Evolutionary conservation across 441 rosid species (phyloP), one percentile per base, ranked within the genome.

Genomic region (Mallotus japonicus): DNA sequence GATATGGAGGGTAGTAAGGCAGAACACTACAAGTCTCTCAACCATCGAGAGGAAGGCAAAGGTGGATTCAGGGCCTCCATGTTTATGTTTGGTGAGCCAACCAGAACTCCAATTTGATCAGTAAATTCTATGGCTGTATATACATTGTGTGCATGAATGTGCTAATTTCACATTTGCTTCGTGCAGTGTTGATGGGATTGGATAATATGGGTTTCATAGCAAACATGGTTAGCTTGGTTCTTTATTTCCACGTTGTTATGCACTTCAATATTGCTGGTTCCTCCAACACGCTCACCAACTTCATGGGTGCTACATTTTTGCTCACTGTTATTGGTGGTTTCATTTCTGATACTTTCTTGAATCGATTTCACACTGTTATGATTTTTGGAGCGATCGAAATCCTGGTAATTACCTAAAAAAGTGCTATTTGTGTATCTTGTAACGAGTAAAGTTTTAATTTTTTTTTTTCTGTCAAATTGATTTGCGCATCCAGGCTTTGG

Each of bases 151-250:
- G 6, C 40, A 37, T 4, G 40, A 44, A 57, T 8, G 5, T 8
- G 32, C 61, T 57, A 57, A 57, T 57, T 57, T 20, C 13, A 13
- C n/a, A 19, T 32, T 64, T 11, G 4, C 8, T 37, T 37, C 40
- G 1, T 40, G 65, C 75, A 85, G 90, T 65, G 3, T 22, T 78
- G 78, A 2, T 70, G 3, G 74, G 77, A 34, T 66, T 87, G 8
- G 94, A 87, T 42, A 87, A 83, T 76, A 81, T 89, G 89, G 90
- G 90, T 2, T 89, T 89, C 67, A 22, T 83, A 13, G 89, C 94
- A 55, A 87, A 81, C 77, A 74, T 79, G 85, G 82, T 66, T 54
- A 82, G 87, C 76, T 12, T 87, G 81, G 84, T 78, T 24, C 73
- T 86, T 8, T 87, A 87, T 80, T 86, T 87, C 76, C 0, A 0